Percentiles rank a stretch among this genome's conserved stretches.
Evolutionary conservation across 768 basidiomycete genomes (phyloP).

Genomic region (Kwoniella sp.): DNA sequence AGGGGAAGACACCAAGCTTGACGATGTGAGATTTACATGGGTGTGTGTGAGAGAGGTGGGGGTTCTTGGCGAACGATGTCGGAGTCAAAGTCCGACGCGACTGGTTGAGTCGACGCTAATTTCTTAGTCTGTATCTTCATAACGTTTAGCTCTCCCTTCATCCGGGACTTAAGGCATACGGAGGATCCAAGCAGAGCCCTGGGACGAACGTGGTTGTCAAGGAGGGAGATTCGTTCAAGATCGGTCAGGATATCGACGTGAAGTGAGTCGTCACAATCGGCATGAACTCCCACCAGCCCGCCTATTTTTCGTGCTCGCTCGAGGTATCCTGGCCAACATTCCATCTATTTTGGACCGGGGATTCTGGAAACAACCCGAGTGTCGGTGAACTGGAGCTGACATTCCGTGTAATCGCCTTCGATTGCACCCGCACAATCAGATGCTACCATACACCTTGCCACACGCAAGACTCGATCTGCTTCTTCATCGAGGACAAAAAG

Average conservation of each 20-base stretch:
- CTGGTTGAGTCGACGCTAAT: too few relatives aligned
- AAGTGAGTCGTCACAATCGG: conserved; percentile 44
- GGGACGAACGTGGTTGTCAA: conserved; percentile 74
- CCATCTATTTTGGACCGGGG: too few relatives aligned
- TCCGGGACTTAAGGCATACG: conserved; percentile 70
- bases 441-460: conserved; percentile 89
- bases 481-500: conserved; percentile 66
- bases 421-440: conserved; percentile 47
- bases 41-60: not conserved
- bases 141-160: conserved; percentile 38
- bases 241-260: conserved; percentile 61
- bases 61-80: not conserved
- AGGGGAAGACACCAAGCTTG: too few relatives aligned
- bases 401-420: not conserved
- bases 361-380: not conserved
- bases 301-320: too few relatives aligned
- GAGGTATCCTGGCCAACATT: too few relatives aligned
- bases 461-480: conserved; percentile 96
- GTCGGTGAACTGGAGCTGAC: conserved; percentile 47
- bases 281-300: too few relatives aligned
- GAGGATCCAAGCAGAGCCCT: conserved; percentile 72
- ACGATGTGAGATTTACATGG: too few relatives aligned
- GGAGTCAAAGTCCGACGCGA: too few relatives aligned
- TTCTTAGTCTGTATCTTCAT: too few relatives aligned
- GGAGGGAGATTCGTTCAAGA: conserved; percentile 75